Evolutionary conservation across 106 monocot genomes (phyloP).

Genomic region (Gastrodia elata): DNA sequence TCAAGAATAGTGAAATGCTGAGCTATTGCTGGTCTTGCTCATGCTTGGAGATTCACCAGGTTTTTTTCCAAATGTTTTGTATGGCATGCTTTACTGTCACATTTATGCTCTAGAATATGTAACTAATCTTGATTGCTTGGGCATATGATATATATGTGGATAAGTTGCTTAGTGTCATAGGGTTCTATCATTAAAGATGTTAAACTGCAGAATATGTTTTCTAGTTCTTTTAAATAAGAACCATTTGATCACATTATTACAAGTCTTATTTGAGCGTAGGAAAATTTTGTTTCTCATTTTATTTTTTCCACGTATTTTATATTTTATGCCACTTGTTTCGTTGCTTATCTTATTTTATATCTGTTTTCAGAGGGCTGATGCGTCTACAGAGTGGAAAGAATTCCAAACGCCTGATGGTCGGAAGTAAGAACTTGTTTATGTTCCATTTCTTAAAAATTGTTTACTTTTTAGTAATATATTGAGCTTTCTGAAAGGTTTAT

Average conservation of each 20-base stretch:
- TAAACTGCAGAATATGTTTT: background rate
- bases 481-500: background rate
- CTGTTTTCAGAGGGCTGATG: conserved; percentile 80
- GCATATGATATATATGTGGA: background rate
- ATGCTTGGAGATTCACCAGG: background rate
- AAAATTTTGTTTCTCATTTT: background rate
- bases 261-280: background rate
- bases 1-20: background rate
- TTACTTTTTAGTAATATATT: background rate
- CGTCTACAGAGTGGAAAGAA: conserved; percentile 97
- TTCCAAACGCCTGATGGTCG: conserved; percentile 81
- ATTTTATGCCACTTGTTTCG: background rate
- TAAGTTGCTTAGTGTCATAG: background rate
- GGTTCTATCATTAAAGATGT: background rate
- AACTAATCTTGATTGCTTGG: background rate
- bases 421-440: conserved; percentile 41
- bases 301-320: background rate
- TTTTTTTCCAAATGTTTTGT: background rate
- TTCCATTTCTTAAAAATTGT: background rate
- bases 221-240: background rate
- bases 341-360: conserved; percentile 10
- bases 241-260: background rate
- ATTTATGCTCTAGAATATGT: background rate
- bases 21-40: background rate
- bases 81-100: background rate